Percentiles rank a stretch among this genome's conserved stretches.
Evolutionary conservation across 306 rosid species (phyloP).

Genomic region (Pterocarpus macrocarpus): DNA sequence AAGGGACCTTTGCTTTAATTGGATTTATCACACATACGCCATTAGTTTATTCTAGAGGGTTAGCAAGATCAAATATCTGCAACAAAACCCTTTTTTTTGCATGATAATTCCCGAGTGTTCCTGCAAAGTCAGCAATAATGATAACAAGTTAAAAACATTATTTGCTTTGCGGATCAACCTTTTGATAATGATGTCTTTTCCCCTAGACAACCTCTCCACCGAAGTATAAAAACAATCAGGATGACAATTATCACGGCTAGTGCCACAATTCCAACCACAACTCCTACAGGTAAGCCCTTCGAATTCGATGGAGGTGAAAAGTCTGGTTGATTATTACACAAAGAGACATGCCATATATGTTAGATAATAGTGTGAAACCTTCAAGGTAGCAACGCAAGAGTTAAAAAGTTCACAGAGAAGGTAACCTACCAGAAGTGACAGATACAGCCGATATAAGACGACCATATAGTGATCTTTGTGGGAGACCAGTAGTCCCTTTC

Average conservation of each 20-base stretch:
- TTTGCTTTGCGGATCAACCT: constrained; percentile 36
- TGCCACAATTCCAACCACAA: constrained; percentile 50
- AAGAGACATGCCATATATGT: neutral
- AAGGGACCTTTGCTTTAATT: neutral
- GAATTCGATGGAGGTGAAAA: neutral
- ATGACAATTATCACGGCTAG: constrained; percentile 31
- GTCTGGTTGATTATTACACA: constrained; percentile 8
- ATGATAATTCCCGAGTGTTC: neutral
- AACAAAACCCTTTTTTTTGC: neutral
- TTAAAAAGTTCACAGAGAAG: neutral
- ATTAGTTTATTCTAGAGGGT: neutral
- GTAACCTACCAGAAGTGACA: constrained; percentile 45
- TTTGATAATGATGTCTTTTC: constrained; percentile 39
- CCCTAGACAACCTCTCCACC: constrained; percentile 35
- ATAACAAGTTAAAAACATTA: neutral
- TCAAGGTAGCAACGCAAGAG: neutral
- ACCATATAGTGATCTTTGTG: constrained; percentile 61
- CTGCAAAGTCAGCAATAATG: neutral
- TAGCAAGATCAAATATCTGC: neutral
- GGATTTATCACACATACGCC: neutral
- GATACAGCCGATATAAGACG: constrained; percentile 79
- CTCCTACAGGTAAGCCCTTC: constrained; percentile 28
- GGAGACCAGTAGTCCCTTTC: constrained; percentile 68
- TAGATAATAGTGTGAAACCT: neutral
- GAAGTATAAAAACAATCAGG: constrained; percentile 28